Evolutionary conservation across 2,329 filamentous ascomycete species (phyloP).

Genomic region (Penicillium crustosum): DNA sequence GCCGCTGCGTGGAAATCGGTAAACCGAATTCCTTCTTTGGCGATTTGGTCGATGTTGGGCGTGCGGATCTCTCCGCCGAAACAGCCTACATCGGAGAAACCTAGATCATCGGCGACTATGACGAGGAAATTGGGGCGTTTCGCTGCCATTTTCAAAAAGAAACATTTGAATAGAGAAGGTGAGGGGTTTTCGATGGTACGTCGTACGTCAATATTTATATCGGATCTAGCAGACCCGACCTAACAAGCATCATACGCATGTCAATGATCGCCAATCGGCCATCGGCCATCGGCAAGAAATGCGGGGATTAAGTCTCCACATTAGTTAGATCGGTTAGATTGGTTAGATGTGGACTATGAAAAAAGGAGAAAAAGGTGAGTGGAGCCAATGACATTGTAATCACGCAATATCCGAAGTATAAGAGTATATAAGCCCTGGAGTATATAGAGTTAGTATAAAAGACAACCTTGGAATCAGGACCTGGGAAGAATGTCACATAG

Average conservation of each 20-base stretch:
- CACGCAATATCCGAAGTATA: neutral
- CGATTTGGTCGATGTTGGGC: slow-evolving; percentile 57
- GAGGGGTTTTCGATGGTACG: neutral
- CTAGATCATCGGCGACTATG: slow-evolving; percentile 59
- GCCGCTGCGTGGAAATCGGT: slow-evolving; percentile 66
- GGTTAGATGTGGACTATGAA: neutral
- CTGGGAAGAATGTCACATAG: neutral
- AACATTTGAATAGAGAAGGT: neutral
- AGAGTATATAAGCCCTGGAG: too few relatives aligned
- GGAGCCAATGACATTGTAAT: neutral
- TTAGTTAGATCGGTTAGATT: neutral
- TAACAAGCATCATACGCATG: neutral
- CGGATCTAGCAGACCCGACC: neutral
- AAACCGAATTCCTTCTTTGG: slow-evolving; percentile 57
- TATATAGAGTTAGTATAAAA: too few relatives aligned
- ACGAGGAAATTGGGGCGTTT: slow-evolving; percentile 62
- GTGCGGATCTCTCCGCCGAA: slow-evolving; percentile 63
- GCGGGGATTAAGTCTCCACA: neutral
- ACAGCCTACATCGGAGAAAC: slow-evolving; percentile 60
- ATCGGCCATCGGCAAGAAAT: slow-evolving; percentile 14
- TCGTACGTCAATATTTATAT: neutral
- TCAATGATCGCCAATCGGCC: slow-evolving; percentile 16
- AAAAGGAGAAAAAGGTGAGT: neutral
- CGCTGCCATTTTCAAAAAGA: slow-evolving; percentile 23
- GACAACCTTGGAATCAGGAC: too few relatives aligned